Evolutionary conservation across 2,329 filamentous ascomycete species (phyloP), one percentile per base, ranked within the genome.

Genomic region (Nakataea oryzae): DNA sequence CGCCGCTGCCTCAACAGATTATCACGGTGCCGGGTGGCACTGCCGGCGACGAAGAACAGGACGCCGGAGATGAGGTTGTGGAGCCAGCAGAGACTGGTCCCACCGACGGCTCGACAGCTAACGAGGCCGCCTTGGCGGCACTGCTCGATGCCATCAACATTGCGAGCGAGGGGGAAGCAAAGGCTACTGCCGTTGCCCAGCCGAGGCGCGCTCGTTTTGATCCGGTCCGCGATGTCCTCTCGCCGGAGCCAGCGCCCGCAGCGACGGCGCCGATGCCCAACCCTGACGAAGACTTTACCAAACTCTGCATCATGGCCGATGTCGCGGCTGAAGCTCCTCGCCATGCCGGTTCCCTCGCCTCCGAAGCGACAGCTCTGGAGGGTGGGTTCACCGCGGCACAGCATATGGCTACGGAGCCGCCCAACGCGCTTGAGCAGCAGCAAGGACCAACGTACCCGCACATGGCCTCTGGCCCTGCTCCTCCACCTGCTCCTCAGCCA

Each of bases 191-290:
- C 57, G 62, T 47, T 32, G 28, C 59, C 67, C 64, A 17, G 66
- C 62, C n/a, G 74, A 75, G 13, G 71, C 75, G 28, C 21, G 34
- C 59, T 9, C 75, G 76, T 0, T 79, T 78, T 63, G 77, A 79
- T 65, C 76, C 77, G 2, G 75, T 79, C 28, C 69, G 77, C 56
- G 76, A 79, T 60, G 73, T 78, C 7, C 77, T 79, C 60, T 64
- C 74, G 8, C 64, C 68, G 9, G 60, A 61, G 24, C 27, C 65
- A 29, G 60, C 66, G 41, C 66, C 66, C 17, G 62, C 63, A 17
- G 56, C 64, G 9, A 64, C 34, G 9, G 54, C 50, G 29, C 59
- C 32, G 60, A 63, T 30, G 41, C 62, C 1, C 4, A 29, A 6
- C 14, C 21, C 29, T 7, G 56, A 28, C 1, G 27, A 27, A 54